Conservation (phyloP, 169 alveolate genomes). For the Cryptosporidium ubiquitum region DNA sequence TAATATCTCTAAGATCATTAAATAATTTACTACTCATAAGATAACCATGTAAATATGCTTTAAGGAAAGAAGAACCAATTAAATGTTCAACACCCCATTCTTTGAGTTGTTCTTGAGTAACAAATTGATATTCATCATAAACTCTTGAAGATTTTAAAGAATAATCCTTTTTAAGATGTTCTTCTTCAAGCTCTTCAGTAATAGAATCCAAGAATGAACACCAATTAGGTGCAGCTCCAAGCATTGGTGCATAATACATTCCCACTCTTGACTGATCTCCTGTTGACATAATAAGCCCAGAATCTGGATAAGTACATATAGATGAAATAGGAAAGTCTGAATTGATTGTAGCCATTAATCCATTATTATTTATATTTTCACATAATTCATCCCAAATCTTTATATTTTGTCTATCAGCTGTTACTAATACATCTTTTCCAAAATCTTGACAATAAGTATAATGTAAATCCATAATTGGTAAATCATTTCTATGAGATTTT, state of each 20-base stretch:
- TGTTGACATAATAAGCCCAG: slow-evolving; percentile 93
- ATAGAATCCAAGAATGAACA: slow-evolving; percentile 94
- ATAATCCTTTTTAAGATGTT: slow-evolving; percentile 74
- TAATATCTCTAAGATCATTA: slow-evolving; percentile 84
- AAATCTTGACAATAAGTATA: slow-evolving; percentile 41
- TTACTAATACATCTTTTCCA: slow-evolving; percentile 78
- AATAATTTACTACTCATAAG: slow-evolving; percentile 89
- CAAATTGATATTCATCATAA: slow-evolving; percentile 94
- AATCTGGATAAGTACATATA: slow-evolving; percentile 85
- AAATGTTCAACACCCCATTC: slow-evolving; percentile 90
- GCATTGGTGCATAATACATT: slow-evolving; percentile 91
- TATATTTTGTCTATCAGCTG: slow-evolving; percentile 84
- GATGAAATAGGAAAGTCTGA: slow-evolving; percentile 84
- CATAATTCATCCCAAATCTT: slow-evolving; percentile 80
- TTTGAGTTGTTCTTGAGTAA: slow-evolving; percentile 92
- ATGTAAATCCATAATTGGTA: slow-evolving; percentile 73
- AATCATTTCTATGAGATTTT: slow-evolving; percentile 73
- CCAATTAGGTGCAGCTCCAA: slow-evolving; percentile 98
- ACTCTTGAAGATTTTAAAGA: slow-evolving; percentile 81
- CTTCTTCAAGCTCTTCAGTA: slow-evolving; percentile 96
- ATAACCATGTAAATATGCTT: slow-evolving; percentile 96
- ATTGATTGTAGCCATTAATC: slow-evolving; percentile 85
- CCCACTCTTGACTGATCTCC: slow-evolving; percentile 93
- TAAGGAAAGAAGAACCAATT: slow-evolving; percentile 93
- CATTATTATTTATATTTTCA: slow-evolving; percentile 24